Percentiles rank a stretch among this genome's conserved stretches.
Evolutionary conservation across 352 stramenopile species (phyloP).

Genomic region (Phytophthora capsici): DNA sequence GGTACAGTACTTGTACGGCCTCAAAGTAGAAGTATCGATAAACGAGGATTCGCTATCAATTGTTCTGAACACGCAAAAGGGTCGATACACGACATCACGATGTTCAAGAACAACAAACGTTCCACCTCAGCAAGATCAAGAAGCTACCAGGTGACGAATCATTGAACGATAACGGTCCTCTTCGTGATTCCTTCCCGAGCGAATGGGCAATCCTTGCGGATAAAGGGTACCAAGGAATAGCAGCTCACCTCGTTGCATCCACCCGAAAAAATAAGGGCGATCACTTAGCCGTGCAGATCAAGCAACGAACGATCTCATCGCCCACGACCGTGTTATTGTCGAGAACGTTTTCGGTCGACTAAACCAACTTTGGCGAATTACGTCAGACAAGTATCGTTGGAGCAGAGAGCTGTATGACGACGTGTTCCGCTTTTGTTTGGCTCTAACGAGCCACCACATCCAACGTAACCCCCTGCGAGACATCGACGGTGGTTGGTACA

Average conservation of each 20-base stretch:
- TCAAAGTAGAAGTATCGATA: not conserved
- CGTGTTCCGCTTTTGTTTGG: not conserved
- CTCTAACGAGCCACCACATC: no score
- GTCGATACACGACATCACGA: not conserved
- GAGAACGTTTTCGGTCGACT: not conserved
- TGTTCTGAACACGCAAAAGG: not conserved
- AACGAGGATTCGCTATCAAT: not conserved
- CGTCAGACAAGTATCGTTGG: not conserved
- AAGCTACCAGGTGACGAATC: not conserved
- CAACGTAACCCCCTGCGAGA: no score
- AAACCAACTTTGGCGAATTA: not conserved
- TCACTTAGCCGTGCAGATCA: not conserved
- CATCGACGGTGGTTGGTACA: no score
- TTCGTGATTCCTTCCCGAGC: not conserved
- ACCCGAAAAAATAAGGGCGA: not conserved
- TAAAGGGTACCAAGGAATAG: no score
- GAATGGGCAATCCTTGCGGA: not conserved
- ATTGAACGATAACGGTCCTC: not conserved
- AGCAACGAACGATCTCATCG: not conserved
- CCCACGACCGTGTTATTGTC: not conserved
- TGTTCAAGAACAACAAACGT: not conserved
- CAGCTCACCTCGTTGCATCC: not conserved
- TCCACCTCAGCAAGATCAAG: not conserved
- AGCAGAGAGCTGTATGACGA: not conserved
- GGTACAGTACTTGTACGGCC: not conserved